Percentiles rank a stretch among this genome's conserved stretches.
phyloP scores from a whole-genome alignment of 2,329 filamentous ascomycete genomes.

The Epichloe bromicola region DNA sequence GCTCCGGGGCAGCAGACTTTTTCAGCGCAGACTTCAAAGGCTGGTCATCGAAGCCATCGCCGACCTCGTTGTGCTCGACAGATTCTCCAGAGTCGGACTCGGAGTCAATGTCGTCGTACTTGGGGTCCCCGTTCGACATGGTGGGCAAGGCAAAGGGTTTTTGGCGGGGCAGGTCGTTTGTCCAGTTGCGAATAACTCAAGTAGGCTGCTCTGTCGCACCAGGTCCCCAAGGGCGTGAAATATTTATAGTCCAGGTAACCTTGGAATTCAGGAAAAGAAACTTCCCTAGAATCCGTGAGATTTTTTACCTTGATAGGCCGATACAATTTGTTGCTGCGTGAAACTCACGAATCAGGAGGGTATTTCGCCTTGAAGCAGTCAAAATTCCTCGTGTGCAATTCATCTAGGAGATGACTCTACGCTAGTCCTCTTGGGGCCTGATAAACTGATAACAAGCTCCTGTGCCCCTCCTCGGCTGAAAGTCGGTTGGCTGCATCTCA shows the following conservation, averaged over 20 bases:
- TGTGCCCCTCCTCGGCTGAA: constrained; percentile 23
- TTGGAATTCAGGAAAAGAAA: background rate
- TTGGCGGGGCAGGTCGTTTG: constrained; percentile 16
- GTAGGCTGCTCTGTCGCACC: background rate
- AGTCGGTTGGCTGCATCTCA: constrained; percentile 10
- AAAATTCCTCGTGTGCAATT: constrained; percentile 32
- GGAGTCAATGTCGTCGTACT: constrained; percentile 62
- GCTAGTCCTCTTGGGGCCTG: constrained; percentile 21
- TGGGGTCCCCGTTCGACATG: constrained; percentile 48
- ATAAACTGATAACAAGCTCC: constrained; percentile 25
- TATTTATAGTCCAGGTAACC: background rate
- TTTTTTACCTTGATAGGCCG: background rate
- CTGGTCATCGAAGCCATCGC: constrained; percentile 49
- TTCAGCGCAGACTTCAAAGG: constrained; percentile 77
- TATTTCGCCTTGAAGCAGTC: constrained; percentile 23
- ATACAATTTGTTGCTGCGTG: constrained; percentile 6
- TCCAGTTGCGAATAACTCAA: background rate
- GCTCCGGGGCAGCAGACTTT: constrained; percentile 45
- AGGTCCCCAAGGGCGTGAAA: background rate
- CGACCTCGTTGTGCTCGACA: constrained; percentile 42
- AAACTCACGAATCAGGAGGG: constrained; percentile 8
- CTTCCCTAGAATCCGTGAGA: background rate
- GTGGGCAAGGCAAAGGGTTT: constrained; percentile 8
- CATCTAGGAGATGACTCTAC: constrained; percentile 24
- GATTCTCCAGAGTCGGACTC: constrained; percentile 57